Evolutionary conservation across 345 rosid species (phyloP), one percentile per base, ranked within the genome.

Genomic region (Aquilaria sinensis): DNA sequence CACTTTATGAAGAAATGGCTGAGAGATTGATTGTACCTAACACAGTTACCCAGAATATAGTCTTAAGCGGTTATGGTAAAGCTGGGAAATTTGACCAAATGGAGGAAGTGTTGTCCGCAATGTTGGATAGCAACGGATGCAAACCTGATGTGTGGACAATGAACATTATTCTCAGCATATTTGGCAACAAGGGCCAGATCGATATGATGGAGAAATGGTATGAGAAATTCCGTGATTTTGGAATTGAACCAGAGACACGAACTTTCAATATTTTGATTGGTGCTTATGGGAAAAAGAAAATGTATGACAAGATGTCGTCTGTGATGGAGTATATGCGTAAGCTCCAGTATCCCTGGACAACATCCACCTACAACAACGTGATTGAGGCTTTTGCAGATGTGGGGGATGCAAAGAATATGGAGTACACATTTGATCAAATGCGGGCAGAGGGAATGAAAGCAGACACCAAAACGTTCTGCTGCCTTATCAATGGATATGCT

Each of bases 71-170:
- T 51, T 89, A 83, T 49, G 94, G 96, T 51, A 83, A 77, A 70
- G 88, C 81, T 0, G 94, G 88, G 11, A 80, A 81, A 62, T 90
- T 73, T 68, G 96, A 90, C 30, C 85, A 81, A 74, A 90, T 93
- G 98, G 96, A 93, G 82, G 79, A 67, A 66, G 85, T 90, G 31
- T 72, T 93, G 29, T 80, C 88, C 0, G 90, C 79, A 43, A 90
- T 93, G 97, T 65, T 93, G 7, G 86, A 81, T 75, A 85, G 70
- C 72, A 65, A 71, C 3, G 63, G 67, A 5, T 78, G 91, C 67
- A 89, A 78, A 65, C 98, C 97, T 4, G 97, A 92, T 75, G 91
- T 89, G 56, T 93, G 98, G 98, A 93, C 96, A 9, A 85, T 89
- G 97, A 89, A 89, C 69, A 77, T 73, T 37, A 80, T 93, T 49